phyloP scores from a whole-genome alignment of 345 rosid genomes.

The Aquilaria sinensis region DNA sequence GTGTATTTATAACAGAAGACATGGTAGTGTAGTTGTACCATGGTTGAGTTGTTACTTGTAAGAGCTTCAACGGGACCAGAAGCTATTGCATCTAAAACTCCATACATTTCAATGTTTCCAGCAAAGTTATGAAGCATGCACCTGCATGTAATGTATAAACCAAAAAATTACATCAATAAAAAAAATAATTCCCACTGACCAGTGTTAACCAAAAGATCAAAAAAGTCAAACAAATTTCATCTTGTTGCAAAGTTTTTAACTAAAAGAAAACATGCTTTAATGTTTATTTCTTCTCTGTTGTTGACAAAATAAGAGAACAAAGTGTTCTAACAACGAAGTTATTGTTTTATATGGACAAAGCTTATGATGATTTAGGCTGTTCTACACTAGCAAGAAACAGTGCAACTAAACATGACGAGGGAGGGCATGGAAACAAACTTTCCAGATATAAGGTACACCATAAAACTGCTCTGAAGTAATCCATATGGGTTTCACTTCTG shows the following conservation, averaged over 20 bases:
- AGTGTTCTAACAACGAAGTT: too few species aligned
- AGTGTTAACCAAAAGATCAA: neutral
- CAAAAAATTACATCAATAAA: constrained; percentile 8
- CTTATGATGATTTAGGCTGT: neutral
- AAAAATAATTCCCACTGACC: neutral
- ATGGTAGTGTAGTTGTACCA: constrained; percentile 24
- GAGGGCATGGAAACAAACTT: constrained; percentile 9
- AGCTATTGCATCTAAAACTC: constrained; percentile 57
- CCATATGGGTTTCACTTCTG: constrained; percentile 76
- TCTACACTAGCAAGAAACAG: neutral
- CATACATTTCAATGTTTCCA: constrained; percentile 73
- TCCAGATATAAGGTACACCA: constrained; percentile 80
- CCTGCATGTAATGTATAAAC: constrained; percentile 30
- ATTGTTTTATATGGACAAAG: neutral
- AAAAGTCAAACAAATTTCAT: neutral
- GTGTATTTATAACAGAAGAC: too few species aligned
- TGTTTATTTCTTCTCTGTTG: too few species aligned
- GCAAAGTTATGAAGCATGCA: constrained; percentile 83
- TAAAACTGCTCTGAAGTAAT: constrained; percentile 55
- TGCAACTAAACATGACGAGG: neutral
- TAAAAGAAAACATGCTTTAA: too few species aligned
- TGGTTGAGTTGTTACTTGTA: constrained; percentile 48
- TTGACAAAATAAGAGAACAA: too few species aligned
- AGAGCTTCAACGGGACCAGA: constrained; percentile 65
- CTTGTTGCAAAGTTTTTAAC: too few species aligned